Base-by-base conservation (phyloP, 1,284 basidiomycete species). In the Fomes fomentarius region DNA sequence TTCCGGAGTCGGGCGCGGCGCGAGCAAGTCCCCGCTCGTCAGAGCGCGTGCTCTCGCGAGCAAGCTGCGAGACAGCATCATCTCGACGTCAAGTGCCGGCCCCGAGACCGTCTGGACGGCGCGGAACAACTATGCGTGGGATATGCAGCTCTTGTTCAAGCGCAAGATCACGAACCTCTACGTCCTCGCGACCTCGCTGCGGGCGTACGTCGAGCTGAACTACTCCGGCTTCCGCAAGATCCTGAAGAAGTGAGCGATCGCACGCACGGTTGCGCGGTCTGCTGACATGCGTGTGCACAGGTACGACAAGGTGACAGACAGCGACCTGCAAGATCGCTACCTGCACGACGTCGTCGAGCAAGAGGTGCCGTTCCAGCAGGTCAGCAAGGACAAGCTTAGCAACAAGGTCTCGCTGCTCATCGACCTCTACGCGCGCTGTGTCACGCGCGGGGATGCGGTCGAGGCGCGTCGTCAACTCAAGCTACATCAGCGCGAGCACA, bases 161-260 rank as follows among this genome's bases (percentile, higher is more conserved):
- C 86, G 94, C 57, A 81, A 90, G 60, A 94, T 98, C 55, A 93
- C 93, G 1, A 87, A 82, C 43, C 78, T 96, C n/a, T 98, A 93
- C 71, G 87, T 95, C 37, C 80, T 86, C 1, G 79, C 91, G 42
- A 90, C 89, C n/a, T 89, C 92, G 33, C 80, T 98, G 52, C 85
- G 84, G 70, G 91, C 94, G n/a, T 99, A 95, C 64, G 87, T 95
- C 45, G 93, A 98, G 65, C 80, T 98, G 51, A 99, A 99, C 73
- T 83, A 93, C 67, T 93, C 93, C 0, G 97, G 96, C 0, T 94
- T 98, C 75, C 85, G 94, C 65, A 98, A 99, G 79, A 96, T 98
- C 35, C 71, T 98, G 66, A 99, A 99, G 74, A 98, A 98, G 90
- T 94, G 22, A 33, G 45, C n/a, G 3, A 2, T 2, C 14, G 2